Base-by-base conservation (phyloP, 352 stramenopile genomes). In the Pythium phragmiticola region DNA sequence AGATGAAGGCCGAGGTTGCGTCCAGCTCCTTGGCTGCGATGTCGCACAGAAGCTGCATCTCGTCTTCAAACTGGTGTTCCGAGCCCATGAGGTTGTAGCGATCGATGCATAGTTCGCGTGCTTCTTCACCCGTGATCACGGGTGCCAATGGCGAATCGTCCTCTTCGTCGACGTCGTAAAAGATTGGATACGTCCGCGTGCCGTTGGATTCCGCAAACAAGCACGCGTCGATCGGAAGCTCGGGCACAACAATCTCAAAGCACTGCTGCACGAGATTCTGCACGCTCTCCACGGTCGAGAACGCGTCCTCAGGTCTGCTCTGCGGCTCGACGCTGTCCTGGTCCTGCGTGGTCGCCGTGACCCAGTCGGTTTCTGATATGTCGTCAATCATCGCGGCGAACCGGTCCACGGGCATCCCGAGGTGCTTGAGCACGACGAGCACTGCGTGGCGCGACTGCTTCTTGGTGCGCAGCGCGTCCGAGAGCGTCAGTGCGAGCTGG, bases 221-320 rank as follows among this genome's bases (percentile, higher is more conserved):
- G 30, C 79, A 88, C 19, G 70, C 63, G 0, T 73, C 58, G 19
- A 84, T 45, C 11, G 76, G 62, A 2, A 83, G 51, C 39, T 86
- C 75, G 0, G 60, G 28, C 4, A 88, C 56, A 0, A 64, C 62
- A 28, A 88, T 70, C 39, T 88, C 79, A 30, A 88, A 88, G 50
- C 79, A 88, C 51, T 84, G 76, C 57, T 88, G 79, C 21, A 85
- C 76, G 26, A 88, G 65, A 46, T 78, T 71, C 50, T 84, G 75
- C 21, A 72, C 72, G 36, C 66, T 63, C 30, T 77, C 69, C 13
- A 68, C 45, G 2, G 48, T 17, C 17, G 52, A 52, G 3, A 41
- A 17, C 11, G 4, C 12, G 6, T 50, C 37, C 2, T 67, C 53
- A 3, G 14, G 16, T 33, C 30, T 57, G 13, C 12, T 17, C 4